Evolutionary conservation across 192 early-diverging fungal genomes (phyloP).

Genomic region (Kappamyces sp.): DNA sequence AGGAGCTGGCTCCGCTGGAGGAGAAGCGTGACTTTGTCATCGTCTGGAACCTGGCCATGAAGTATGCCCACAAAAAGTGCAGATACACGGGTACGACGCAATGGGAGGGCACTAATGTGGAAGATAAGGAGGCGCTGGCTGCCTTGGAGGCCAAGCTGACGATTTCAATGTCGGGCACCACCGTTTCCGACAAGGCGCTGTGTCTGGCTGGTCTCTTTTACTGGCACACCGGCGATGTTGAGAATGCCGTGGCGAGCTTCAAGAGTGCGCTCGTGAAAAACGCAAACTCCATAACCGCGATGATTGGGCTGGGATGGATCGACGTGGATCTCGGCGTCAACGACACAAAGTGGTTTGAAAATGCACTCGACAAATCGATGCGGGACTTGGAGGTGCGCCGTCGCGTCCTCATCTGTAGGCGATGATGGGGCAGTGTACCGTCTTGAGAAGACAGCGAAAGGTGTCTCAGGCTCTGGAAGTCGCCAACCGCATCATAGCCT

Average conservation of each 20-base stretch:
- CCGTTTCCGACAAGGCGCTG: slow-evolving; percentile 20
- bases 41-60: slow-evolving; percentile 36
- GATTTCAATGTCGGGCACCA: slow-evolving; percentile 24
- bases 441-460: slow-evolving; percentile 29
- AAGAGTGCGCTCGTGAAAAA: slow-evolving; percentile 22
- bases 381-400: slow-evolving; percentile 33
- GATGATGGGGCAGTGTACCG: slow-evolving; percentile 14
- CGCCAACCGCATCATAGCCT: slow-evolving; percentile 39
- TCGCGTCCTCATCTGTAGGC: neutral
- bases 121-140: slow-evolving; percentile 43
- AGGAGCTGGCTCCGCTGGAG: slow-evolving; percentile 35
- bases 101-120: slow-evolving; percentile 1
- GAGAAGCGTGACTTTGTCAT: slow-evolving; percentile 45
- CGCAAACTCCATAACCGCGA: slow-evolving; percentile 17
- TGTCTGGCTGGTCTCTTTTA: slow-evolving; percentile 35
- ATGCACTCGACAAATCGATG: slow-evolving; percentile 35
- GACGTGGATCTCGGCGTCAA: slow-evolving; percentile 28
- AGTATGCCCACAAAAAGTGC: slow-evolving; percentile 44
- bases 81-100: slow-evolving; percentile 31
- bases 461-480: slow-evolving; percentile 38
- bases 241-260: slow-evolving; percentile 24
- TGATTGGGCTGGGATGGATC: slow-evolving; percentile 40
- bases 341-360: slow-evolving; percentile 43
- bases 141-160: slow-evolving; percentile 45
- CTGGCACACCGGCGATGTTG: slow-evolving; percentile 25